Evolutionary conservation across 2,329 filamentous ascomycete species (phyloP).

Genomic region (Trichoderma lentiforme): DNA sequence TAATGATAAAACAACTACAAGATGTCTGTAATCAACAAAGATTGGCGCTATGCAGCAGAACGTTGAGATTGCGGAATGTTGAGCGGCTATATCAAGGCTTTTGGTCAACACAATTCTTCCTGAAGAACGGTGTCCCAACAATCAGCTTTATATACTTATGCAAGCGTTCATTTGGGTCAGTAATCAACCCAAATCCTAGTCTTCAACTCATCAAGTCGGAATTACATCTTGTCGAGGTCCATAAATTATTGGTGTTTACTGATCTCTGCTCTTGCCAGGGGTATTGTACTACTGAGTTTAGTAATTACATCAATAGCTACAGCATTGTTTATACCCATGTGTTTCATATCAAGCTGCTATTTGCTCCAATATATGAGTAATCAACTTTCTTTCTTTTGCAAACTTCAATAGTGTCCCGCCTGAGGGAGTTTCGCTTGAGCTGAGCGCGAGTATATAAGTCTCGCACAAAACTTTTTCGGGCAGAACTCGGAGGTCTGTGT

Average conservation of each 20-base stretch:
- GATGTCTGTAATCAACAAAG: not conserved
- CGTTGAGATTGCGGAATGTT: not conserved
- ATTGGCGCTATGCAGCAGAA: not conserved
- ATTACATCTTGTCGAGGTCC: not conserved
- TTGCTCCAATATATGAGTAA: not conserved
- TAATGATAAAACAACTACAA: rapidly evolving
- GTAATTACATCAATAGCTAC: not conserved
- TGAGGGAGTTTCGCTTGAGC: not conserved
- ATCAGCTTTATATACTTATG: not conserved
- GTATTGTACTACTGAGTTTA: not conserved
- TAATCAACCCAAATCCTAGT: not conserved
- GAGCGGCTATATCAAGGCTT: not conserved
- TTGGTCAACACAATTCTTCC: not conserved
- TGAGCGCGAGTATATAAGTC: not conserved
- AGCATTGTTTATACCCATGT: not conserved
- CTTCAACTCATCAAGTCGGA: not conserved
- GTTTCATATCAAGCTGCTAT: not conserved
- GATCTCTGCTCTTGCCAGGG: not conserved
- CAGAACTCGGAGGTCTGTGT: not conserved
- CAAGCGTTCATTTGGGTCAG: not conserved
- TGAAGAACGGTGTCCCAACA: not conserved
- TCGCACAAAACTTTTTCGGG: not conserved
- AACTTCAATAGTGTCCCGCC: not conserved
- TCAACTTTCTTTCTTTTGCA: not conserved
- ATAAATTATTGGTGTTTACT: not conserved